These are phyloP conservation scores for Scolecobasidium constrictum DNA, from an alignment of 2,329 filamentous ascomycete species.

Conservation along the genomic window DNA sequence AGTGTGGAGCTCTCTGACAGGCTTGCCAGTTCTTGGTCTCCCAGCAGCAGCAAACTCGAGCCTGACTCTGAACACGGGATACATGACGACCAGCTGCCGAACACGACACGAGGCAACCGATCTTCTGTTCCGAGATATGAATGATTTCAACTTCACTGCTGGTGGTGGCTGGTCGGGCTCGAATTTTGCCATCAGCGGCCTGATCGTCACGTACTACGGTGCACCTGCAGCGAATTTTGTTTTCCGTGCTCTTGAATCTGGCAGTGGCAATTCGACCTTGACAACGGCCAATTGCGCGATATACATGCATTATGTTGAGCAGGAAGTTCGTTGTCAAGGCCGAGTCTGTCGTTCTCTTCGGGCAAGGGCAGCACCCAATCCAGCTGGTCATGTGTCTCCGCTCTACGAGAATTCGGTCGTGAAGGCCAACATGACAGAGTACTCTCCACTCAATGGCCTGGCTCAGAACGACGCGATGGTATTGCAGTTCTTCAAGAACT, in stretches of 20 bases:
- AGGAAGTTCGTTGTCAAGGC: not conserved
- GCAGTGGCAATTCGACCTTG: not conserved
- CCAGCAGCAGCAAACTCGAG: not conserved
- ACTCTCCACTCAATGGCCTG: not conserved
- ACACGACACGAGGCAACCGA: too few species aligned
- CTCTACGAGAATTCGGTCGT: not conserved
- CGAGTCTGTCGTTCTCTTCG: not conserved
- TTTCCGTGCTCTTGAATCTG: not conserved
- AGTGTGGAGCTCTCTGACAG: slow-evolving; percentile 18
- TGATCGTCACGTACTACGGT: not conserved
- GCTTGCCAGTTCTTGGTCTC: slow-evolving; percentile 1
- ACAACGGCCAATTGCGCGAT: not conserved
- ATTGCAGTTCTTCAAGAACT: not conserved
- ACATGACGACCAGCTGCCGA: too few species aligned
- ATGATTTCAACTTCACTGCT: too few species aligned
- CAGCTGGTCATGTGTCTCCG: not conserved
- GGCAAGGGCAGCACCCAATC: not conserved
- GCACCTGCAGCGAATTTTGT: not conserved
- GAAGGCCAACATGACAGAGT: not conserved
- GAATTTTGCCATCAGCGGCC: not conserved
- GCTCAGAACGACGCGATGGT: not conserved
- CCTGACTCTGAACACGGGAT: not conserved
- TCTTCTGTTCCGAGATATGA: too few species aligned
- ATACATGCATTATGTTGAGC: not conserved
- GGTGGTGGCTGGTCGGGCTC: too few species aligned